These are phyloP conservation scores for Odontarrhena argentea DNA, from an alignment of 345 rosid species.

Conservation along the genomic window DNA sequence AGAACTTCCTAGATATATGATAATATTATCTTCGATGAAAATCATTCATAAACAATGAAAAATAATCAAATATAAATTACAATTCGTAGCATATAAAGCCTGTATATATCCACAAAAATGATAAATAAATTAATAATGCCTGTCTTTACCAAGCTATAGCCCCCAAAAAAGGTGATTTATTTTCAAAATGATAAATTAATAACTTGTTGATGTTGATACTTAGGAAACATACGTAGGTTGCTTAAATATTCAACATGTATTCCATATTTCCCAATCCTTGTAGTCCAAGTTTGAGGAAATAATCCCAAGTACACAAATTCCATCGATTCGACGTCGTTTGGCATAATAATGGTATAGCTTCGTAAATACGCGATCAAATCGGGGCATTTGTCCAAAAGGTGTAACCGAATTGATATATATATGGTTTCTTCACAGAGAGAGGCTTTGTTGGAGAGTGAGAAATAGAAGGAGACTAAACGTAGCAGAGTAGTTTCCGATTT, in stretches of 20 bases:
- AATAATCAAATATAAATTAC: no score
- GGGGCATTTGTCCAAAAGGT: not conserved
- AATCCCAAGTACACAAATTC: not conserved
- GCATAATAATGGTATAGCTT: not conserved
- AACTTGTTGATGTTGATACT: not conserved
- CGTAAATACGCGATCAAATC: not conserved
- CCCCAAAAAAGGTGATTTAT: no score
- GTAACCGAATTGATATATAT: slow-evolving; percentile 1
- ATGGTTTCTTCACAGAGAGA: not conserved
- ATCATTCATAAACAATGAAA: no score
- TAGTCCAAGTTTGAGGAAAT: slow-evolving; percentile 11
- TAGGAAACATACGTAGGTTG: not conserved
- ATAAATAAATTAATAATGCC: not conserved
- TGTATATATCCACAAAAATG: no score
- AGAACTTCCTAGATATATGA: not conserved
- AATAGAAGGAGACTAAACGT: slow-evolving; percentile 41
- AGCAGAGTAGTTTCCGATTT: slow-evolving; percentile 75
- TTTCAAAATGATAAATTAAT: not conserved
- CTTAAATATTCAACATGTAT: not conserved
- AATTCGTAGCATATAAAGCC: no score
- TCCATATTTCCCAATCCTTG: slow-evolving; percentile 3
- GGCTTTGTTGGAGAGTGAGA: slow-evolving; percentile 37
- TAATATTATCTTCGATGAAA: no score
- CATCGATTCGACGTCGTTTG: not conserved
- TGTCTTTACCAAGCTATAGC: not conserved